Conservation (phyloP, 345 rosid species). For the Syzygium jambos region DNA sequence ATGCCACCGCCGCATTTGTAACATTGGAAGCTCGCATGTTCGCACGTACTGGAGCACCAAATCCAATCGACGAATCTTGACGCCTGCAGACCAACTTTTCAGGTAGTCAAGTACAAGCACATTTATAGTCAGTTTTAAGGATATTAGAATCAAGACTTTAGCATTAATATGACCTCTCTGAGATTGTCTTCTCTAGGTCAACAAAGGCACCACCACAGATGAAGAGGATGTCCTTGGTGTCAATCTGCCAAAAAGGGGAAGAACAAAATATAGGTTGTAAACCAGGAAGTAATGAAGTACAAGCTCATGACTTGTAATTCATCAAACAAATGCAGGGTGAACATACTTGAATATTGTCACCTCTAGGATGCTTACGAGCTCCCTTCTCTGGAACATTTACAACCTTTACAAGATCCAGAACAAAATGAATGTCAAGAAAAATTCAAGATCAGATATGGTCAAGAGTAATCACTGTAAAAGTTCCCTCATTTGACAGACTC, state of each 20-base stretch:
- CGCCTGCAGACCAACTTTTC: slow-evolving; percentile 36
- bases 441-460: not conserved
- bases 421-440: not conserved
- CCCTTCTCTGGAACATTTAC: slow-evolving; percentile 99
- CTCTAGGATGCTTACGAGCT: slow-evolving; percentile 97
- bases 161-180: slow-evolving; percentile 59
- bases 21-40: slow-evolving; percentile 85
- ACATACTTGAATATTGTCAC: slow-evolving; percentile 98
- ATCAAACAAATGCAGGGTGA: not conserved
- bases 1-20: slow-evolving; percentile 66
- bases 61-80: slow-evolving; percentile 98
- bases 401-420: slow-evolving; percentile 35
- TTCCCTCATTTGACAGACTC: not conserved
- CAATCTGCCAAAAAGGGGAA: slow-evolving; percentile 44
- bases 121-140: not conserved
- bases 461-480: not conserved
- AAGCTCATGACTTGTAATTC: not conserved
- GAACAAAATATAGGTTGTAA: not conserved
- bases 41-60: slow-evolving; percentile 96
- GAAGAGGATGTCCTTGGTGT: slow-evolving; percentile 98
- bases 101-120: not conserved
- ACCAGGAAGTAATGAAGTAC: not conserved
- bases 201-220: slow-evolving; percentile 98
- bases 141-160: not conserved
- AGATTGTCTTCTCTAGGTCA: slow-evolving; percentile 95